phyloP scores from a whole-genome alignment of 441 rosid species.

The Dalechampia spathulata region DNA sequence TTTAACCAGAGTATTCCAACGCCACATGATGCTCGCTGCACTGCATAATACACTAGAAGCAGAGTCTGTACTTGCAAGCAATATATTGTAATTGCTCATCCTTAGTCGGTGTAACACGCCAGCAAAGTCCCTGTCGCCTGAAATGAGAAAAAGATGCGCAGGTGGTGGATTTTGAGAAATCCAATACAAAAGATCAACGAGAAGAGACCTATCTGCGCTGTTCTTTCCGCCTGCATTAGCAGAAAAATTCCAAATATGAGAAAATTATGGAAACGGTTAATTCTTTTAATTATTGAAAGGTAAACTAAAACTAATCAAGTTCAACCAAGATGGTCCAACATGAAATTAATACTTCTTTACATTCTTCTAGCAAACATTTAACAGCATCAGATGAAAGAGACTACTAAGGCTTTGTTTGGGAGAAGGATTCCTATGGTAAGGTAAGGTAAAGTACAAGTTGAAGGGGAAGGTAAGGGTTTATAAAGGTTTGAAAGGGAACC shows the following conservation, averaged over 20 bases:
- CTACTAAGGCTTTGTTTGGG: too few relatives aligned
- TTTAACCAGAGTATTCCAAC: slow-evolving; percentile 52
- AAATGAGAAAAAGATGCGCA: slow-evolving; percentile 76
- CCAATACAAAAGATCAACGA: slow-evolving; percentile 72
- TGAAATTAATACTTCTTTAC: not conserved
- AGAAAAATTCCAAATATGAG: slow-evolving; percentile 10
- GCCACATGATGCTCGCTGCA: slow-evolving; percentile 92
- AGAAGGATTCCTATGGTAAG: too few relatives aligned
- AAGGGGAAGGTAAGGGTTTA: too few relatives aligned
- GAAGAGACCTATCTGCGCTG: slow-evolving; percentile 70
- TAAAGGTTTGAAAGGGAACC: too few relatives aligned
- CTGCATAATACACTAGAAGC: slow-evolving; percentile 56
- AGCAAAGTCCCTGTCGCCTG: slow-evolving; percentile 68
- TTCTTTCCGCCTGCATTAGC: slow-evolving; percentile 59
- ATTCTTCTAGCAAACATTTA: not conserved
- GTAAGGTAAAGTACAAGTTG: too few relatives aligned
- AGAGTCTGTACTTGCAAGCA: slow-evolving; percentile 53
- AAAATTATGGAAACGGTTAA: not conserved
- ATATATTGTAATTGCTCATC: slow-evolving; percentile 82
- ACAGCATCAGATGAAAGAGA: too few relatives aligned
- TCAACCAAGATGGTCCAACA: too few relatives aligned
- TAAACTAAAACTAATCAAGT: too few relatives aligned
- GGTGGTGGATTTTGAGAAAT: slow-evolving; percentile 84
- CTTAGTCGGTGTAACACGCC: slow-evolving; percentile 57
- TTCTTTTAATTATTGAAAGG: too few relatives aligned